Conservation (phyloP, 176 grass and related monocot genomes). For the Juncus effusus region DNA sequence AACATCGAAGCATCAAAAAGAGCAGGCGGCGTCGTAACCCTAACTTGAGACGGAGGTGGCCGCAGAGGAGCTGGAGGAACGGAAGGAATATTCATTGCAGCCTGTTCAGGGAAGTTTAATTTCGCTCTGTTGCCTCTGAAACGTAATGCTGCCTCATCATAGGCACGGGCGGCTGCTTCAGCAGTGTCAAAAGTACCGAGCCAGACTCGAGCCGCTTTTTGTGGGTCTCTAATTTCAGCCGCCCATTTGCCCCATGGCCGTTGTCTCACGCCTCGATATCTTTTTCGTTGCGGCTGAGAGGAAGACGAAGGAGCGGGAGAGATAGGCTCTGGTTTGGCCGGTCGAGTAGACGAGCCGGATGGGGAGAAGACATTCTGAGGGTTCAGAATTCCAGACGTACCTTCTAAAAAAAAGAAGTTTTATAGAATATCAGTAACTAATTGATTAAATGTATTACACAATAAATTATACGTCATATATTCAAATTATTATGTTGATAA, state of each 20-base stretch:
- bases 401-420: background rate
- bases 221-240: constrained; percentile 80
- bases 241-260: constrained; percentile 87
- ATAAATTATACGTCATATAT: too few relatives aligned
- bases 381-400: background rate
- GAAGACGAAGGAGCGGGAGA: constrained; percentile 6
- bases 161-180: constrained; percentile 71
- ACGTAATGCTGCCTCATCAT: constrained; percentile 68
- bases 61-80: background rate
- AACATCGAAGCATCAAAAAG: constrained; percentile 32
- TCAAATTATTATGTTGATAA: too few relatives aligned
- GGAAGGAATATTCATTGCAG: constrained; percentile 8
- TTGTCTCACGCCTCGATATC: constrained; percentile 67
- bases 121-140: constrained; percentile 65
- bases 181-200: constrained; percentile 84
- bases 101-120: constrained; percentile 71
- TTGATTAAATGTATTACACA: too few relatives aligned
- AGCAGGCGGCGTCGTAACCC: constrained; percentile 15
- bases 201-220: constrained; percentile 81
- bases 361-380: background rate
- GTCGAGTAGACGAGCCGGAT: constrained; percentile 5
- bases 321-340: constrained; percentile 4
- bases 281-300: constrained; percentile 23
- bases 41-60: background rate
- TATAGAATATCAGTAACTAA: too few relatives aligned